These are phyloP conservation scores for Irpex rosettiformis DNA, from an alignment of 1,284 basidiomycete genomes.

Conservation along the genomic window DNA sequence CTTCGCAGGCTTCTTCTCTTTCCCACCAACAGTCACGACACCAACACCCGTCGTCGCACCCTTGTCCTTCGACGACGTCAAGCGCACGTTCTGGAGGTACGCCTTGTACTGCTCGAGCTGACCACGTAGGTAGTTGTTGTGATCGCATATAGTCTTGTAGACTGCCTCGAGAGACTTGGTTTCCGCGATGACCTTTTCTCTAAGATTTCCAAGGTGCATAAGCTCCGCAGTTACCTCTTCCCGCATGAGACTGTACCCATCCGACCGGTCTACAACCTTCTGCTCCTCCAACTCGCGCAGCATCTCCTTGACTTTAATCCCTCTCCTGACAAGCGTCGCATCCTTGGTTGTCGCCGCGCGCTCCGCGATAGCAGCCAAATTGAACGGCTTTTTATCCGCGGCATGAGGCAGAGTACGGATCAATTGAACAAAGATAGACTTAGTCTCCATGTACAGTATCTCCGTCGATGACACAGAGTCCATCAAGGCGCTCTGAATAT, in stretches of 20 bases:
- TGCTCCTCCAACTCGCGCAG: conserved; percentile 92
- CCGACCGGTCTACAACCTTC: conserved; percentile 78
- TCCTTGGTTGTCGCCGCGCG: conserved; percentile 96
- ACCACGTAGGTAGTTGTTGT: conserved; percentile 94
- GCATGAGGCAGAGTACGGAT: conserved; percentile 90
- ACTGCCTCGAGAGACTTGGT: conserved; percentile 92
- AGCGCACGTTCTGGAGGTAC: conserved; percentile 95
- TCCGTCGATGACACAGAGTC: conserved; percentile 97
- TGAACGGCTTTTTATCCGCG: conserved; percentile 83
- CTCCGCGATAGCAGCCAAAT: conserved; percentile 89
- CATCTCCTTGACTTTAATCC: conserved; percentile 99
- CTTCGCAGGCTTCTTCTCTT: conserved; percentile 91
- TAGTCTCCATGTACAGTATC: conserved; percentile 99
- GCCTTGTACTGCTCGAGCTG: conserved; percentile 99
- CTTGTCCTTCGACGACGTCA: conserved; percentile 86
- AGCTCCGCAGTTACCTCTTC: conserved; percentile 97
- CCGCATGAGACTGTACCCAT: conserved; percentile 92
- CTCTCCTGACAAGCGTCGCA: conserved; percentile 89
- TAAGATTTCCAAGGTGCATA: conserved; percentile 91
- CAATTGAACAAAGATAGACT: conserved; percentile 98
- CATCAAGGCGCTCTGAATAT: conserved; percentile 95
- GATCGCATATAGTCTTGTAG: conserved; percentile 98
- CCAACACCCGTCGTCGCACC: conserved; percentile 85
- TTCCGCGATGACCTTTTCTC: conserved; percentile 94
- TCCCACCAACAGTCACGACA: conserved; percentile 93